phyloP scores from a whole-genome alignment of 2,329 filamentous ascomycete genomes.

The Cryphonectria japonica region DNA sequence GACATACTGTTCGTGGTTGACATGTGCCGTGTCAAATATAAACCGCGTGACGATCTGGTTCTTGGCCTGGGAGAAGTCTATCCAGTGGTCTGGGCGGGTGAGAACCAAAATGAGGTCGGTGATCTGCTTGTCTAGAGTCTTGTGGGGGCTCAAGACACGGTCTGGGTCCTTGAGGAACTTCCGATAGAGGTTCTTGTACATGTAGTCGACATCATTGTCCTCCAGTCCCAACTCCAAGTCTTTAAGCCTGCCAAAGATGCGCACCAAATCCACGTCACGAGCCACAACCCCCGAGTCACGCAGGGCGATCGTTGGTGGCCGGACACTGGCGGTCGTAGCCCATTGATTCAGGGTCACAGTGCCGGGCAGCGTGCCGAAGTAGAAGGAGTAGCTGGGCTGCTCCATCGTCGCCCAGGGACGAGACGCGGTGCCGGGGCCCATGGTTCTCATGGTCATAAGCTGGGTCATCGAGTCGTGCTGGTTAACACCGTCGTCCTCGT shows the following conservation, averaged over 20 bases:
- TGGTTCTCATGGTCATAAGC: slow-evolving; percentile 59
- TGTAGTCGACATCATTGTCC: slow-evolving; percentile 60
- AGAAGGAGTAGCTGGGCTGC: slow-evolving; percentile 72
- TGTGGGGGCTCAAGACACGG: slow-evolving; percentile 62
- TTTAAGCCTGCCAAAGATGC: slow-evolving; percentile 62
- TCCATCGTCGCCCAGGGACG: slow-evolving; percentile 73
- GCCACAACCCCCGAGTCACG: slow-evolving; percentile 61
- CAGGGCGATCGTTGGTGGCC: slow-evolving; percentile 60
- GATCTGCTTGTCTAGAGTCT: slow-evolving; percentile 71
- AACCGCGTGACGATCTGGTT: slow-evolving; percentile 77
- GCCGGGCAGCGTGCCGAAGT: slow-evolving; percentile 67
- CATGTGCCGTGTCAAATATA: slow-evolving; percentile 64
- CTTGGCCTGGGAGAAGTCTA: slow-evolving; percentile 70
- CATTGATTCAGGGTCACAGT: slow-evolving; percentile 75
- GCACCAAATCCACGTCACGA: slow-evolving; percentile 62
- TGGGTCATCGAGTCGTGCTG: slow-evolving; percentile 60
- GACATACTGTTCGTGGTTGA: slow-evolving; percentile 61
- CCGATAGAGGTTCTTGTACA: slow-evolving; percentile 69
- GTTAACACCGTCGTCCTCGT: slow-evolving; percentile 52
- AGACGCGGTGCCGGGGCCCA: slow-evolving; percentile 46
- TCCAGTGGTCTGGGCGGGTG: slow-evolving; percentile 67
- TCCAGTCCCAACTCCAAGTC: slow-evolving; percentile 61
- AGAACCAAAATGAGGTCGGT: slow-evolving; percentile 71
- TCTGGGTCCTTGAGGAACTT: slow-evolving; percentile 71
- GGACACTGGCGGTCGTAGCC: slow-evolving; percentile 60